Evolutionary conservation across 306 rosid species (phyloP).

Genomic region (Psophocarpus tetragonolobus): DNA sequence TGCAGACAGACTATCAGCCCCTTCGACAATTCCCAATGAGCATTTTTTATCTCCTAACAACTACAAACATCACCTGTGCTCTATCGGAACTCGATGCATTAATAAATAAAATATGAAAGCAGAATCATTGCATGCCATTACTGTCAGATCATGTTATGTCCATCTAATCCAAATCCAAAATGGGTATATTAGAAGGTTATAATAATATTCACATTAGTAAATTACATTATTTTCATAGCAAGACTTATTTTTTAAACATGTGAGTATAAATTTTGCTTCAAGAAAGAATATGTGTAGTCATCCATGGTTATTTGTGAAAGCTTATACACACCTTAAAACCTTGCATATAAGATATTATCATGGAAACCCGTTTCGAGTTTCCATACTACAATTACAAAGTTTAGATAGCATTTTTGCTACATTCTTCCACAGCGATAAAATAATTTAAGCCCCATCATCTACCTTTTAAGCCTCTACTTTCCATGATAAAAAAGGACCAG

Average conservation of each 20-base stretch:
- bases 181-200: slow-evolving; percentile 17
- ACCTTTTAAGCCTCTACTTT: slow-evolving; percentile 5
- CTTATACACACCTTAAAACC: neutral
- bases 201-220: too few relatives aligned
- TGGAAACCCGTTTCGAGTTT: neutral
- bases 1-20: slow-evolving; percentile 33
- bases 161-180: slow-evolving; percentile 44
- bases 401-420: neutral
- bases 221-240: neutral
- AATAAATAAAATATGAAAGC: slow-evolving; percentile 37
- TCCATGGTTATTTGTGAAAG: neutral
- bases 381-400: neutral
- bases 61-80: slow-evolving; percentile 35
- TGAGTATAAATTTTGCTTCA: neutral
- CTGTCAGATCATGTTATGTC: slow-evolving; percentile 41
- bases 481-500: neutral
- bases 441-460: neutral
- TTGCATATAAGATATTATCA: neutral
- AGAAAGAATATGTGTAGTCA: neutral
- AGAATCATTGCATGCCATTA: slow-evolving; percentile 46
- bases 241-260: neutral
- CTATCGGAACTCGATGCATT: slow-evolving; percentile 55
- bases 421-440: slow-evolving; percentile 2
- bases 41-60: slow-evolving; percentile 28
- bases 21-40: slow-evolving; percentile 45